phyloP scores from a whole-genome alignment of 2,329 filamentous ascomycete genomes.

The Epichloe baconii region DNA sequence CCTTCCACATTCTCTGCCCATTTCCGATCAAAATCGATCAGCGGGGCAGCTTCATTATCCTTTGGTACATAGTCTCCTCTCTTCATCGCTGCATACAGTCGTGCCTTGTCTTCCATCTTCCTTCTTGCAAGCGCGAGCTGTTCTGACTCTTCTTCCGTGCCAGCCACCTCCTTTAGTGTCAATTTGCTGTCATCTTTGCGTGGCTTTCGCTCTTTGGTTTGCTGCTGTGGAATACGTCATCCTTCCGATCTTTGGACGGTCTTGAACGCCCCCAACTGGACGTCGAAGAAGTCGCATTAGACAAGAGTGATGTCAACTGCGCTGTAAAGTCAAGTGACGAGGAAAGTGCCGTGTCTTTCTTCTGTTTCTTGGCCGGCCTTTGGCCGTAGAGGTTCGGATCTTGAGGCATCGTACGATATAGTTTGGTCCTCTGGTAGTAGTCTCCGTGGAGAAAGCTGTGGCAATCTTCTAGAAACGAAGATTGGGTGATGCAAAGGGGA shows the following conservation, averaged over 20 bases:
- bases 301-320: conserved; percentile 71
- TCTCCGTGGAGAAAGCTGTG: background rate
- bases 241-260: conserved; percentile 29
- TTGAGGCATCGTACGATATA: conserved; percentile 36
- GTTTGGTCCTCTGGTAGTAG: background rate
- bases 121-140: conserved; percentile 60
- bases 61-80: conserved; percentile 67
- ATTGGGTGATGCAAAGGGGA: background rate
- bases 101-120: conserved; percentile 82
- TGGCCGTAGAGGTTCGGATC: conserved; percentile 68
- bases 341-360: conserved; percentile 57
- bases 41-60: conserved; percentile 49
- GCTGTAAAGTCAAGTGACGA: conserved; percentile 76
- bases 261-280: conserved; percentile 31
- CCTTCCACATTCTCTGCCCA: conserved; percentile 62
- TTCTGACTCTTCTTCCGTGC: conserved; percentile 49
- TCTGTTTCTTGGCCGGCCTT: conserved; percentile 53
- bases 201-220: conserved; percentile 13
- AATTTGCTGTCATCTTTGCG: conserved; percentile 40
- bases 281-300: conserved; percentile 31
- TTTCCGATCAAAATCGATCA: conserved; percentile 93
- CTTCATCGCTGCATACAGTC: conserved; percentile 81
- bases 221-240: conserved; percentile 30
- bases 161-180: conserved; percentile 36
- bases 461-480: background rate